Base-by-base conservation (phyloP, 2,329 filamentous ascomycete species). In the Dactylellina sp. region DNA sequence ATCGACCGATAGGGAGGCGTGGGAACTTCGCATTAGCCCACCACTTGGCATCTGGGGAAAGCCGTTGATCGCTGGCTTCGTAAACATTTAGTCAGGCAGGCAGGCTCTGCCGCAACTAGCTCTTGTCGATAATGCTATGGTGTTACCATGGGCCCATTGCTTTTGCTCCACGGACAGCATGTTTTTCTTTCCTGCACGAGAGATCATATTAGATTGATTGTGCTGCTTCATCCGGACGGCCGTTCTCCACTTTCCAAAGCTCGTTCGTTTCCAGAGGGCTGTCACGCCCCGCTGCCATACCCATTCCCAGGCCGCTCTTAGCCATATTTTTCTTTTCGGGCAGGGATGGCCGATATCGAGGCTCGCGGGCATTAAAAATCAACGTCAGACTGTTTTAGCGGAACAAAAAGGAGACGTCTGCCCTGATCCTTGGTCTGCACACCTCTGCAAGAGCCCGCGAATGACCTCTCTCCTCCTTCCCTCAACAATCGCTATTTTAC, bases 321-420 rank as follows among this genome's bases (percentile, higher is more conserved):
- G 40, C 61, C 61, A 65, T 40, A 37, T 56, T 65, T 40, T 32
- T 22, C 6, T n/a, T 25, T 28, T 49, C 24, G 37, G 49, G 35
- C 57, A 62, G 57, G 65, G 65, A 44, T 55, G 32, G 2, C 22
- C 56, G 60, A 56, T 60, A 60, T 72, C 60, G 68, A 65, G 60
- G 68, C 68, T 64, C 65, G 68, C 68, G 68, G 60, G 61, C 53
- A 72, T 72, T 72, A 72, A 72, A 63, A 59, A 44, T 49, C 56
- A 71, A 71, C 57, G 65, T 71, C 65, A 71, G 49, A 60, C 56
- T 50, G 18, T 55, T 55, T 55, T 49, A 64, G 66, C 50, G 18
- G 49, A 16, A 44, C 52, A 52, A 72, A 60, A 60, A 72, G 57
- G 57, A 63, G 56, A 70, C 39, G 56, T 16, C 59, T 32, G 55